These are phyloP conservation scores for Boletus barrowsii DNA, from an alignment of 768 basidiomycete genomes.

Conservation along the genomic window DNA sequence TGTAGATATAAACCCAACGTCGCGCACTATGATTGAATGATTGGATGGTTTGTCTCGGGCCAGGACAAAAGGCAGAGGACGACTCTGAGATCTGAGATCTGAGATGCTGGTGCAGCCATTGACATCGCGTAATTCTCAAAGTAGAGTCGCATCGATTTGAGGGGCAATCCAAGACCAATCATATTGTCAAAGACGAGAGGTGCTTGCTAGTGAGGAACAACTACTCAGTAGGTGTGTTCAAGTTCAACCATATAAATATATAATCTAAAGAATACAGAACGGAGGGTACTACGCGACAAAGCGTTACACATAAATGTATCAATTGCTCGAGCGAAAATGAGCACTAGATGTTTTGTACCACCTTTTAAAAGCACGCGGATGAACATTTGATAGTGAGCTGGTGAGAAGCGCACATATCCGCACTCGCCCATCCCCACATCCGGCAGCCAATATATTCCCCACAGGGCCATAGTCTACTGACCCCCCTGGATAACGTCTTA, in stretches of 20 bases:
- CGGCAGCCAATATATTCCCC: constrained; percentile 64
- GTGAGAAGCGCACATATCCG: constrained; percentile 53
- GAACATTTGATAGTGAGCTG: neutral
- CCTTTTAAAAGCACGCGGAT: constrained; percentile 17
- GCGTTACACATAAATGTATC: constrained; percentile 24
- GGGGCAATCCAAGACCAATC: too few species aligned
- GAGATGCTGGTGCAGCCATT: too few species aligned
- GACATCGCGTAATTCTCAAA: too few species aligned
- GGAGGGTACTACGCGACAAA: constrained; percentile 20
- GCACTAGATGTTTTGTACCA: constrained; percentile 30
- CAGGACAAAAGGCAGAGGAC: constrained; percentile 3
- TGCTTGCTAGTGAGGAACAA: constrained; percentile 4
- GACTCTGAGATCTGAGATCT: neutral
- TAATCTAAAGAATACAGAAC: constrained; percentile 5
- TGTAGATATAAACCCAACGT: constrained; percentile 77
- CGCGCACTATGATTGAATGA: constrained; percentile 68
- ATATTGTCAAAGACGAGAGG: neutral
- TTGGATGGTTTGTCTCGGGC: constrained; percentile 57
- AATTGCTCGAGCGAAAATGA: constrained; percentile 2
- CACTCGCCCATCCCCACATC: constrained; percentile 69
- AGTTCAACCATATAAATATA: constrained; percentile 24
- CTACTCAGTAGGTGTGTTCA: neutral
- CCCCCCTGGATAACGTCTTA: constrained; percentile 45
- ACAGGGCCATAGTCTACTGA: constrained; percentile 65
- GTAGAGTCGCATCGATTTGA: too few species aligned